Percentiles rank a stretch among this genome's conserved stretches.
Evolutionary conservation across 73 alveolate species (phyloP).

Genomic region (Uronychia setigera): DNA sequence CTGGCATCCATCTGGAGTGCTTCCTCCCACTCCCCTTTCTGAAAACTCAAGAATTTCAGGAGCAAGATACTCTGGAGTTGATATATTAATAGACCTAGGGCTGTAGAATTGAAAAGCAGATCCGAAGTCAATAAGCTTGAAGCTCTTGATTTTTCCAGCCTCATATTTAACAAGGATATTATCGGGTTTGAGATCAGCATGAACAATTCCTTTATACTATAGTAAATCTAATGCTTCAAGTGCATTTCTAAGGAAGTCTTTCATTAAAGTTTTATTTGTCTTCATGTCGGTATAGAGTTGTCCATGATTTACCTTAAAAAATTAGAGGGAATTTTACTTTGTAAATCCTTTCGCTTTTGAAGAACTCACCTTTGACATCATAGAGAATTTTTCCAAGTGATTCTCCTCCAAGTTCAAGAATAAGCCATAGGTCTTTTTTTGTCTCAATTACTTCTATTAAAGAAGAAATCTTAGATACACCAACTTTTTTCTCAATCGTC

Average conservation of each 20-base stretch:
- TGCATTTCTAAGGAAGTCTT: constrained; percentile 54
- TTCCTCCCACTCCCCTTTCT: constrained; percentile 19
- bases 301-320: constrained; percentile 30
- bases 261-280: constrained; percentile 19
- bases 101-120: constrained; percentile 52
- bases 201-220: constrained; percentile 56
- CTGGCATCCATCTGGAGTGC: background rate
- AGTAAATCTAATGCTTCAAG: constrained; percentile 58
- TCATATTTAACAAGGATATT: constrained; percentile 66
- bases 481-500: constrained; percentile 26
- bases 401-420: constrained; percentile 73
- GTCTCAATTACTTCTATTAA: constrained; percentile 50
- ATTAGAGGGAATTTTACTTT: constrained; percentile 13
- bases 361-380: constrained; percentile 82
- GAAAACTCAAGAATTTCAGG: constrained; percentile 59
- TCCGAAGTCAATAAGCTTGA: constrained; percentile 78
- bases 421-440: constrained; percentile 66
- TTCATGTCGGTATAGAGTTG: constrained; percentile 44
- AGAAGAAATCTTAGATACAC: constrained; percentile 37
- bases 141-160: constrained; percentile 28
- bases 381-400: constrained; percentile 64
- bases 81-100: constrained; percentile 34
- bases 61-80: constrained; percentile 79
- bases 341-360: constrained; percentile 78
- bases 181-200: constrained; percentile 81